Evolutionary conservation across 2,329 filamentous ascomycete species (phyloP), one percentile per base, ranked within the genome.

Genomic region (Thielaviopsis musarum): DNA sequence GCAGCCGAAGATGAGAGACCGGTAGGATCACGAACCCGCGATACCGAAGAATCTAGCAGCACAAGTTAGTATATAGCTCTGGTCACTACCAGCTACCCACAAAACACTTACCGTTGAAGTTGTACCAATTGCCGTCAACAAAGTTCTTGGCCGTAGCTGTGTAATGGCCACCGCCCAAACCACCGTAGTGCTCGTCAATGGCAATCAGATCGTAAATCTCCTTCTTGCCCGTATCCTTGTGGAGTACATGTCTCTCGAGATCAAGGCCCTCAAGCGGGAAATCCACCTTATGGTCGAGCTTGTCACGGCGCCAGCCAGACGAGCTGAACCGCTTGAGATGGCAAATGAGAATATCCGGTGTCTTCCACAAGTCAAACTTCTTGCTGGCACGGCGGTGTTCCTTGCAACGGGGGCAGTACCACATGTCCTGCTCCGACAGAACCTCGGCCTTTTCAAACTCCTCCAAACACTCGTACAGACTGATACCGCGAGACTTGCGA

Each of bases 361-460:
- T 85, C 68, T 91, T 96, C 93, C 93, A 98, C 19, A 98, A 80
- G 68, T 97, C 91, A 58, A 98, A 89, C 67, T 93, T 96, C 75
- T 98, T 98, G 72, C 85, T 91, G 21, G 93, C 93, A 62, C 89
- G 84, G 17, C 89, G 83, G 66, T 95, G 86, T 66, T 95, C 88
- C 70, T 97, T 97, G 77, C 93, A 98, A 30, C 89, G 82, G 60
- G 89, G 91, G 68, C 93, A 98, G 69, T 94, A 97, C 93, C 93
- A 98, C 62, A 89, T 91, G 69, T 98, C 94, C 67, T 94, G 87
- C 69, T 96, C 89, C 0, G 91, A 96, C 4, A 98, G 75, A 15
- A 95, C 83, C 71, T 98, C 93, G 62, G 91, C 87, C 69, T 91
- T 91, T 67, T 93, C 88, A 65, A 95, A 97, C 70, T 97, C 93